phyloP scores from a whole-genome alignment of 1,284 basidiomycete species.

The Gomphus bonarii region DNA sequence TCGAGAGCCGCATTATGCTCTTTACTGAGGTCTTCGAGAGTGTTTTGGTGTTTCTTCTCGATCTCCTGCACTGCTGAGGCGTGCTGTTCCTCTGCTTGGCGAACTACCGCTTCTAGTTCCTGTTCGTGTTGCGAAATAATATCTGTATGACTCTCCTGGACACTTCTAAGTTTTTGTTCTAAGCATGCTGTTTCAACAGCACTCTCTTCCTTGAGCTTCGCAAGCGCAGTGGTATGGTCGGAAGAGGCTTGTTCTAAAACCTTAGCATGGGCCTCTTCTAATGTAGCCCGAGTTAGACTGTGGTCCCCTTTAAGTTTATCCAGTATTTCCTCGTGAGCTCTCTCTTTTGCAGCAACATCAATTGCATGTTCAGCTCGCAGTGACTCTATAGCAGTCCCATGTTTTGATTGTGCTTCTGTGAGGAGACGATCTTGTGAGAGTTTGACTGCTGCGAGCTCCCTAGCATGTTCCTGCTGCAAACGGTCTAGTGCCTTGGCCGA shows the following conservation, averaged over 20 bases:
- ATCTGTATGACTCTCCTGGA: conserved; percentile 8
- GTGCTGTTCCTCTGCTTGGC: conserved; percentile 45
- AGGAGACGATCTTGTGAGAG: conserved; percentile 64
- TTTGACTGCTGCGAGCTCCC: conserved; percentile 56
- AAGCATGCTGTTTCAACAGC: neutral
- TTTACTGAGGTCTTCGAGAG: conserved; percentile 30
- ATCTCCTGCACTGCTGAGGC: conserved; percentile 38
- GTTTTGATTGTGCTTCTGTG: conserved; percentile 61
- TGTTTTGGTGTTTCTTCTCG: conserved; percentile 44
- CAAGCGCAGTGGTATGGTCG: conserved; percentile 29
- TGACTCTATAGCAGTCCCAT: conserved; percentile 43
- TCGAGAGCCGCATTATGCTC: conserved; percentile 30
- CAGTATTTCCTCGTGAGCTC: conserved; percentile 48
- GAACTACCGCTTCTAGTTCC: conserved; percentile 1
- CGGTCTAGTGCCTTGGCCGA: conserved; percentile 50
- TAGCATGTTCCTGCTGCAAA: conserved; percentile 60
- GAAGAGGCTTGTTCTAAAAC: conserved; percentile 30
- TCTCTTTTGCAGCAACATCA: conserved; percentile 55
- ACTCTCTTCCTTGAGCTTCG: conserved; percentile 24
- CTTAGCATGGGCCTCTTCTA: conserved; percentile 45
- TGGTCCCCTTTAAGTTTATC: conserved; percentile 55
- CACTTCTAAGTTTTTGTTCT: conserved; percentile 2
- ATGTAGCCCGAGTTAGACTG: conserved; percentile 35
- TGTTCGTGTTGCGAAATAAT: neutral
- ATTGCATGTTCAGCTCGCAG: conserved; percentile 60